Conservation (phyloP, 805 yeast genomes). For the Cyberlindnera americana region DNA sequence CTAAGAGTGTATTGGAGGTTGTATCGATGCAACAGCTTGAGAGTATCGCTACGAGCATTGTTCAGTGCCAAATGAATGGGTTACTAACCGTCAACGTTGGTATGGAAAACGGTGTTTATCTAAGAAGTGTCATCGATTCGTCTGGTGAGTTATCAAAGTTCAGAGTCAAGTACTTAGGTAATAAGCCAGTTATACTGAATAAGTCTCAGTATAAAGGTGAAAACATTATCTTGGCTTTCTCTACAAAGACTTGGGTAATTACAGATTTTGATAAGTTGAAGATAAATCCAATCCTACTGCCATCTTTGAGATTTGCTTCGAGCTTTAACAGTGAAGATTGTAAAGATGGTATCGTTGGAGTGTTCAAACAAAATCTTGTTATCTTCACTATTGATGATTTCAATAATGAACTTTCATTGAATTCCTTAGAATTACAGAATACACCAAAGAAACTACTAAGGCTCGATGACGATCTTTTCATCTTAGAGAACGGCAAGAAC, state of each 20-base stretch:
- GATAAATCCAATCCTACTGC: constrained; percentile 29
- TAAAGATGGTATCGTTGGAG: constrained; percentile 60
- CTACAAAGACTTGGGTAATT: constrained; percentile 33
- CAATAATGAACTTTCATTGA: constrained; percentile 32
- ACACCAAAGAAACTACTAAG: constrained; percentile 45
- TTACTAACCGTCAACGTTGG: constrained; percentile 64
- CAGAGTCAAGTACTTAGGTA: constrained; percentile 70
- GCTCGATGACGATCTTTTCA: constrained; percentile 23
- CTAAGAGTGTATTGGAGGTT: constrained; percentile 54
- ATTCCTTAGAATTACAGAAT: constrained; percentile 42
- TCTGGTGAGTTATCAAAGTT: constrained; percentile 66
- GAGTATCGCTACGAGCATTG: constrained; percentile 40
- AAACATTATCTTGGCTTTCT: constrained; percentile 30
- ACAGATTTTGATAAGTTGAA: constrained; percentile 24
- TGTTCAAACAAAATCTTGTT: constrained; percentile 46
- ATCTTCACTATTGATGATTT: constrained; percentile 52
- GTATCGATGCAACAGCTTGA: constrained; percentile 65
- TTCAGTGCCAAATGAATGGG: constrained; percentile 26
- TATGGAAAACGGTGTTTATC: constrained; percentile 77
- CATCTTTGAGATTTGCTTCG: constrained; percentile 41
- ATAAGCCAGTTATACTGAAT: constrained; percentile 51
- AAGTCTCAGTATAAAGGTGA: constrained; percentile 13
- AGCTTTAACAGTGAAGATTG: constrained; percentile 63
- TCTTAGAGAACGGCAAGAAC: constrained; percentile 10
- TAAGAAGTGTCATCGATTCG: constrained; percentile 54